Conservation (phyloP, 2,329 filamentous ascomycete genomes). For the Sporothrix dimorphospora region DNA sequence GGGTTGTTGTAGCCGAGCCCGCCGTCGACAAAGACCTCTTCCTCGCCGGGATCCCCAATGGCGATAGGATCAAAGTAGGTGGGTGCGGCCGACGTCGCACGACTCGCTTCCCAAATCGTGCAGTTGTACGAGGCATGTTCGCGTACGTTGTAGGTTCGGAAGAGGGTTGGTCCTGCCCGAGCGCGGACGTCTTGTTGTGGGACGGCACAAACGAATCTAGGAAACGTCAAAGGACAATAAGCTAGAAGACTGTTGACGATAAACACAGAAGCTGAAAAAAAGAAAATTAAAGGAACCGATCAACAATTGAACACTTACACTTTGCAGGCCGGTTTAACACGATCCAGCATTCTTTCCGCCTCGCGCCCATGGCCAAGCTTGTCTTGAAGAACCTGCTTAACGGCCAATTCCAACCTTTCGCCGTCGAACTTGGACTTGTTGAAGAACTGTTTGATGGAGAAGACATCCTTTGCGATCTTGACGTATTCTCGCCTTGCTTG, state of each 20-base stretch:
- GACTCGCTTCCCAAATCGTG: not conserved
- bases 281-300: too few relatives aligned
- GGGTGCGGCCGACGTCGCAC: not conserved
- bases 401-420: not conserved
- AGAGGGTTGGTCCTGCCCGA: not conserved
- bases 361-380: not conserved
- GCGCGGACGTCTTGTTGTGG: not conserved
- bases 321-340: not conserved
- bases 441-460: not conserved
- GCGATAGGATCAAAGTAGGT: not conserved
- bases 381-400: not conserved
- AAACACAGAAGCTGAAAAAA: not conserved
- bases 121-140: not conserved
- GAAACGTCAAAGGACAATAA: not conserved
- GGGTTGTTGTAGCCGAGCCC: constrained; percentile 13
- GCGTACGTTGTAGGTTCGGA: constrained; percentile 1
- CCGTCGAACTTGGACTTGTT: not conserved
- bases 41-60: not conserved
- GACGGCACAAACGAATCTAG: constrained; percentile 3
- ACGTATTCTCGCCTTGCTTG: not conserved
- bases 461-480: not conserved
- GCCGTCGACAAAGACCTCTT: not conserved
- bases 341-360: not conserved
- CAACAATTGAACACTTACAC: not conserved
- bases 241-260: not conserved